Base-by-base conservation (phyloP, 164 flowering plant genomes). In the Dillenia suffruticosa region DNA sequence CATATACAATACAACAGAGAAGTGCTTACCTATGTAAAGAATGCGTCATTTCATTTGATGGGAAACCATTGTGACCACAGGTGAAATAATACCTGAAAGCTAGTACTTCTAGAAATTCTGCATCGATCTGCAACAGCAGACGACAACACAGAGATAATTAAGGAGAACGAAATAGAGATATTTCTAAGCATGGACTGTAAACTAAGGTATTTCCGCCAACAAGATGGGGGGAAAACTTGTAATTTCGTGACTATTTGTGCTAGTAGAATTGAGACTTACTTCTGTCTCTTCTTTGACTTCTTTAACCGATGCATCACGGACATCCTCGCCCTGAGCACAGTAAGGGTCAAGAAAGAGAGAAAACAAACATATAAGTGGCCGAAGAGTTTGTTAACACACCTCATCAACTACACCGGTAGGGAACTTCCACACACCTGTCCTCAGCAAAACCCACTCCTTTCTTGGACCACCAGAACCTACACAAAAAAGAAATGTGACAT, bases 271-370 rank as follows among this genome's bases (percentile, higher is more conserved):
- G 40, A 32, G 40, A 75, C 90, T 74, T 75, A 90, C 97, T 59
- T 94, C 90, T 10, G 92, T 87, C 71, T 90, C 94, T 77, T 89
- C 96, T 73, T 81, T 87, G 9, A 85, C 90, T 81, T 89, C 93
- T 68, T 93, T 76, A 1, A 75, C 46, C 51, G 85, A 87, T 46
- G 82, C 92, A 6, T 24, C 16, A 66, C 40, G 65, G 12, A 90
- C 77, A 68, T 77, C 80, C 69, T 81, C 82, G 55, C 78, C 80
- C 82, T 81, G 68, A 45, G 19, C 62, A 46, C 62, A 32, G 40
- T 32, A 32, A 32, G 40, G 0, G 40, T 32, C 40, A 32, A 32
- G 40, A 32, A 32, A 32, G 40, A 32, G 40, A 32, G 40, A 32
- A 5, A 32, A 5, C 40, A 32, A 32, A 5, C 40, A 32, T 32